Evolutionary conservation across 2,329 filamentous ascomycete genomes (phyloP).

Genomic region (Gaeumannomyces tritici): DNA sequence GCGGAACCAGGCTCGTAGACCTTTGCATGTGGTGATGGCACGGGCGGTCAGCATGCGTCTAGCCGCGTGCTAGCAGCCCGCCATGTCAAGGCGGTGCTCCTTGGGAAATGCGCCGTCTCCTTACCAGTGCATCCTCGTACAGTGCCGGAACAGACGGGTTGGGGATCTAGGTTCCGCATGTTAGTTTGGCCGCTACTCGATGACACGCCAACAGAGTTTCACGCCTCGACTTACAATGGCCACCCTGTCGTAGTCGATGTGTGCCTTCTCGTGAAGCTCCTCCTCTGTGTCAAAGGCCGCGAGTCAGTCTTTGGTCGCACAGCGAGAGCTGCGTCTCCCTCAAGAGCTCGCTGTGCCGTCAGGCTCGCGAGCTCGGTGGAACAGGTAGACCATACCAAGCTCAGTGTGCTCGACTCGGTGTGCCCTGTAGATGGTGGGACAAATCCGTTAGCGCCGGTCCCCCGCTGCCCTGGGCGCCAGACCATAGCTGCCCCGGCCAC

Average conservation of each 20-base stretch:
- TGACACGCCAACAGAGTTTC: background rate
- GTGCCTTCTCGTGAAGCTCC: constrained; percentile 91
- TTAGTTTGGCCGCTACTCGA: background rate
- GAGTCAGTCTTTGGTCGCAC: background rate
- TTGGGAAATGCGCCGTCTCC: background rate
- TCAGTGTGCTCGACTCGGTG: constrained; percentile 77
- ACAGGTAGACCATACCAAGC: constrained; percentile 42
- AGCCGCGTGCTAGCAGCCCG: background rate
- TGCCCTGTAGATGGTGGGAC: constrained; percentile 44
- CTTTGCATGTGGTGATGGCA: constrained; percentile 10
- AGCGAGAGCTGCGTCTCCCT: background rate
- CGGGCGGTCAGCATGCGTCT: background rate
- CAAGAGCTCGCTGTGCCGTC: background rate
- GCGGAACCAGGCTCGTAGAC: constrained; percentile 92
- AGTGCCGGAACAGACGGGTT: constrained; percentile 93
- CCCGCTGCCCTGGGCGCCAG: background rate
- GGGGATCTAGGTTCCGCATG: constrained; percentile 43
- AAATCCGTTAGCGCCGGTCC: constrained; percentile 5
- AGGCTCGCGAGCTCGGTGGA: too few relatives aligned
- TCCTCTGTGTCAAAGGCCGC: constrained; percentile 47
- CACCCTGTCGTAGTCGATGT: constrained; percentile 98
- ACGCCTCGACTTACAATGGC: constrained; percentile 66
- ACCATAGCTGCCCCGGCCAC: too few relatives aligned
- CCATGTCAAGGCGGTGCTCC: background rate
- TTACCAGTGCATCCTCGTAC: constrained; percentile 94